These are phyloP conservation scores for Cochlearia excelsa DNA, from an alignment of 345 rosid genomes.

Conservation along the genomic window DNA sequence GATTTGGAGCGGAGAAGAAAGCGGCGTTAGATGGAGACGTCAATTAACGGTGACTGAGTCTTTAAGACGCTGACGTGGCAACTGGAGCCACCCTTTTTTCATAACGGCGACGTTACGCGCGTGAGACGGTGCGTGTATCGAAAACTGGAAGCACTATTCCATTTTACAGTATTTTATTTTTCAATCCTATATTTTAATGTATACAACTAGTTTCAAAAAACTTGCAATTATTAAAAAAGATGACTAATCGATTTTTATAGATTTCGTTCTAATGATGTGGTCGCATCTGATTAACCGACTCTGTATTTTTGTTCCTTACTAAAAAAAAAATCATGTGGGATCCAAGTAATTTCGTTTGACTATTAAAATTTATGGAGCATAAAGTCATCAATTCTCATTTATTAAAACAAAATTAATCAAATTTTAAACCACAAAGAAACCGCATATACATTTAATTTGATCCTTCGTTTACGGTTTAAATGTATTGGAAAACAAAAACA, in stretches of 20 bases:
- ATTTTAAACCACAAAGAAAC: not conserved
- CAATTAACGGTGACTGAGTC: not conserved
- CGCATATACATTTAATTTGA: conserved; percentile 4
- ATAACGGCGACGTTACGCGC: too few species aligned
- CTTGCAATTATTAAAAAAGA: not conserved
- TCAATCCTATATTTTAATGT: too few species aligned
- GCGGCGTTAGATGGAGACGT: not conserved
- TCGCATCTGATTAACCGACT: conserved; percentile 19
- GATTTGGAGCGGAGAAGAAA: not conserved
- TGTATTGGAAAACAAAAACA: not conserved
- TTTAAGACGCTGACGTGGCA: too few species aligned
- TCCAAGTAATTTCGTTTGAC: conserved; percentile 18
- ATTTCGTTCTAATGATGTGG: conserved; percentile 27
- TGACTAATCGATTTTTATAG: conserved; percentile 19
- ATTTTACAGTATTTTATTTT: too few species aligned
- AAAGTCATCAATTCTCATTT: conserved; percentile 20
- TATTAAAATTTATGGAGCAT: conserved; percentile 2
- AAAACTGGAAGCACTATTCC: too few species aligned
- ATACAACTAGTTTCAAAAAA: too few species aligned
- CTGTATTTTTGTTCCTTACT: conserved; percentile 1
- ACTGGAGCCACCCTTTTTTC: too few species aligned
- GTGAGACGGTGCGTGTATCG: too few species aligned
- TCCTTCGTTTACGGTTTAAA: not conserved
- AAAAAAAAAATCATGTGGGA: not conserved
- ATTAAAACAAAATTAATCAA: conserved; percentile 13